Percentiles rank a stretch among this genome's conserved stretches.
phyloP scores from a whole-genome alignment of 1,139 yeast genomes.

The Suhomyces yuchorum region DNA sequence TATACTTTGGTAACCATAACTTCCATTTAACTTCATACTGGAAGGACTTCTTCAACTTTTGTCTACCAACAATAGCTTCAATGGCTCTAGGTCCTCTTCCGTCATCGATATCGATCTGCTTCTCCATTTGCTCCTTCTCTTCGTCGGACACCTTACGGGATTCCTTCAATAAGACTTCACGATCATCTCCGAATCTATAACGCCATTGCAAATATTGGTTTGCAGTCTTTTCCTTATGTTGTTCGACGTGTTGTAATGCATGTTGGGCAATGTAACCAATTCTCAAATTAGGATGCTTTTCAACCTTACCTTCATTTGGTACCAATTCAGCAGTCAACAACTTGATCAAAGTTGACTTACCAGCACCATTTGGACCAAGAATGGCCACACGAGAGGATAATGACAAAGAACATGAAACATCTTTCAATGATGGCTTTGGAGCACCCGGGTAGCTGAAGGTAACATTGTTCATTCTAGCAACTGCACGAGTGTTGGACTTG shows the following conservation, averaged over 20 bases:
- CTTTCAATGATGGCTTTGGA: conserved; percentile 71
- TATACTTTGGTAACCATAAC: conserved; percentile 87
- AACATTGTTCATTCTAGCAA: conserved; percentile 85
- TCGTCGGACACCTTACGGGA: conserved; percentile 85
- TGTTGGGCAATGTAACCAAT: conserved; percentile 99
- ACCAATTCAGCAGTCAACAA: conserved; percentile 87
- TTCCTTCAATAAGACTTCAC: conserved; percentile 92
- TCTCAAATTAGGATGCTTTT: conserved; percentile 97
- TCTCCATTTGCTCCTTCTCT: conserved; percentile 77
- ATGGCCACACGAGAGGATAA: conserved; percentile 95
- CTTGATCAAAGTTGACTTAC: conserved; percentile 94
- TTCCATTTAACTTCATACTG: conserved; percentile 97
- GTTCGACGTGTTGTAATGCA: conserved; percentile 95
- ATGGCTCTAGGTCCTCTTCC: conserved; percentile 88
- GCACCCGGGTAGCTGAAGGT: conserved; percentile 92
- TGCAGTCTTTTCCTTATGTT: conserved; percentile 96
- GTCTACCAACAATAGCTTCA: conserved; percentile 96
- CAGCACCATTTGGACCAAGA: conserved; percentile 98
- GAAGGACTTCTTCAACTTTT: conserved; percentile 92
- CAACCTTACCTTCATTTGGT: conserved; percentile 86
- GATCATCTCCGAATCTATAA: conserved; percentile 95
- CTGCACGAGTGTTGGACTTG: conserved; percentile 91
- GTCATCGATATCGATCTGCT: conserved; percentile 77
- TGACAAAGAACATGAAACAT: conserved; percentile 86
- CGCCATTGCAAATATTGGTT: conserved; percentile 98